phyloP scores from a whole-genome alignment of 2,329 filamentous ascomycete genomes.

The Trichoderma hamatum region DNA sequence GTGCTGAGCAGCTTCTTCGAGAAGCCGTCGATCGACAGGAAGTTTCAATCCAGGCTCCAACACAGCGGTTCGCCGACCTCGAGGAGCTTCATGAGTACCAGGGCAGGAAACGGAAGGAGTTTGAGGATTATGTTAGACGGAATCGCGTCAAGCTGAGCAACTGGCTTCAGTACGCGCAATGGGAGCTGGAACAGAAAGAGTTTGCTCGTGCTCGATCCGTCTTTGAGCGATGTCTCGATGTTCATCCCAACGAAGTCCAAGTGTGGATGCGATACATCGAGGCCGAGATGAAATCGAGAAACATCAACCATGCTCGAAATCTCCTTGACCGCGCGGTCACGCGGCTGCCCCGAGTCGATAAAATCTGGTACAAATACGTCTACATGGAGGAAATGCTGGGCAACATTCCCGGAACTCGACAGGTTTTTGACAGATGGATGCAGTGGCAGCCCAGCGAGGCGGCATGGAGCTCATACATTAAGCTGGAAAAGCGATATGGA shows the following conservation, averaged over 20 bases:
- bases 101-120: slow-evolving; percentile 92
- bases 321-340: slow-evolving; percentile 93
- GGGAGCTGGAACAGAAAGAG: slow-evolving; percentile 98
- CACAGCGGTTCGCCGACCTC: slow-evolving; percentile 91
- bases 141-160: slow-evolving; percentile 97
- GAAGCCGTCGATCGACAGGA: slow-evolving; percentile 98
- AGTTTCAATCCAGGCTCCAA: slow-evolving; percentile 81
- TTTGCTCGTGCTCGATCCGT: slow-evolving; percentile 87
- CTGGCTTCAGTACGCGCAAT: slow-evolving; percentile 96
- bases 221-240: slow-evolving; percentile 93
- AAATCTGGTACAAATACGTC: slow-evolving; percentile 99
- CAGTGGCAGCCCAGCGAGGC: slow-evolving; percentile 96
- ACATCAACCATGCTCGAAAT: slow-evolving; percentile 96
- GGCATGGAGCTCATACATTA: slow-evolving; percentile 95
- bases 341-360: slow-evolving; percentile 86
- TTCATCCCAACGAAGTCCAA: slow-evolving; percentile 81
- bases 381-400: slow-evolving; percentile 98
- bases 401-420: slow-evolving; percentile 86
- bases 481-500: slow-evolving; percentile 91
- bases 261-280: slow-evolving; percentile 95
- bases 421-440: slow-evolving; percentile 98
- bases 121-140: slow-evolving; percentile 95
- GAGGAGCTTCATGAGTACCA: slow-evolving; percentile 98
- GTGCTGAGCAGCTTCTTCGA: slow-evolving; percentile 92
- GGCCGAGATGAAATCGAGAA: slow-evolving; percentile 87